Evolutionary conservation across 2,329 filamentous ascomycete species (phyloP), one percentile per base, ranked within the genome.

Genomic region (Macrophomina tecta): DNA sequence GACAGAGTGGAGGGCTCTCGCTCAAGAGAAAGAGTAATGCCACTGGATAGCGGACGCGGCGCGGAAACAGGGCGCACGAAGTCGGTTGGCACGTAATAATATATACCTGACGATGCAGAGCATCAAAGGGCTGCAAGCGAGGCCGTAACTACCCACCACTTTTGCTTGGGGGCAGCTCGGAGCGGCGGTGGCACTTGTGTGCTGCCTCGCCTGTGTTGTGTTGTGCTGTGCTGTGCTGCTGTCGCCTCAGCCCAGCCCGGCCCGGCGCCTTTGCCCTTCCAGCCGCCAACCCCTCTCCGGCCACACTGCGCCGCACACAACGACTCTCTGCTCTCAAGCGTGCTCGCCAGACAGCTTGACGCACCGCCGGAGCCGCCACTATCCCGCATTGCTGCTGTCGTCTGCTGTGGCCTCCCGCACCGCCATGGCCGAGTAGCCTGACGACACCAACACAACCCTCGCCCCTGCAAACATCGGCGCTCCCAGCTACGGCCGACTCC

Each of bases 251-350:
- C 56, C 56, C 23, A 23, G 23, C 23, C 11, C 11, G 40, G 40
- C 40, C 40, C 56, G 55, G 55, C 36, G 30, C 23, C 23, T 30
- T 42, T 23, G 53, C 53, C 56, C 40, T 61, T 30, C 56, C 56
- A 61, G 40, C 56, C 56, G 56, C 56, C 56, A 61, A 61, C 56
- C 56, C 56, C 56, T 61, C 56, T 61, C 40, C 56, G 56, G 40
- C 56, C 56, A 46, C 56, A 12, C 28, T 30, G 38, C 42, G 56
- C 56, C 56, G 56, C 56, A 34, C 56, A 61, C 23, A 46, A 61
- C 56, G 34, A 46, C 56, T 30, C 53, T 30, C 38, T 61, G 16
- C 40, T 28, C 56, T 40, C 56, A 42, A 48, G 42, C 56, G 56
- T 61, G 40, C 56, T 61, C 32, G 52, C 52, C 52, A 23, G 23